Evolutionary conservation across 371 early-diverging fungal species (phyloP), one percentile per base, ranked within the genome.

Genomic region (Mortierella sp.): DNA sequence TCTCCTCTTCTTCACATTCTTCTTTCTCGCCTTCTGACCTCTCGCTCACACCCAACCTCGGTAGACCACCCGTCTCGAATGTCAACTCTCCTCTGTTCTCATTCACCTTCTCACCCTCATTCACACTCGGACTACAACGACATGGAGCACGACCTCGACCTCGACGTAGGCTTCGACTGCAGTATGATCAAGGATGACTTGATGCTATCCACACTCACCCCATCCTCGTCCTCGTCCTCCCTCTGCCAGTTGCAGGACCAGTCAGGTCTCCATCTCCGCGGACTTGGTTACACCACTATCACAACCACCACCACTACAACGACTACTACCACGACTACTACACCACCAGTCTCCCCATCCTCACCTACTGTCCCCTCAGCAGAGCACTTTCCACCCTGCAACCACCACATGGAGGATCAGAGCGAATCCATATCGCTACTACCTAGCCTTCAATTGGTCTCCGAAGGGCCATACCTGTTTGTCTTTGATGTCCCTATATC

Each of bases 401-500:
- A 67, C 39, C 52, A 43, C 42, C 52, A 30, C 18, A 54, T 51
- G 26, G 31, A 31, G 34, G 52, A 52, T 31, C 28, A 18, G 4
- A 52, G 21, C 34, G 34, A 27, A 21, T 13, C 19, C 19, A 53
- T n/a, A 27, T 50, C 6, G 31, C 54, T 18, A 26, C 43, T 27
- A 21, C 59, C 6, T 18, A 59, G 39, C 4, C 60, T 68, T 26
- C 58, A 26, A 7, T 41, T 70, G n/a, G 69, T 54, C 39, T 58
- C 78, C 13, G 70, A 69, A 4, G 78, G 78, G 6, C 70, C 70
- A 0, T 69, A 59, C 54, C 54, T 70, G 31, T 70, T 61, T 43
- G 21, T 70, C n/a, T 59, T 61, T 24, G 70, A 76, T 43, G 39
- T 55, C 13, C 23, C 80, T 9, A 39, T 81, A 27, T 67, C 79